Base-by-base conservation (phyloP, 2,329 filamentous ascomycete genomes). In the Mollisia scopiformis region DNA sequence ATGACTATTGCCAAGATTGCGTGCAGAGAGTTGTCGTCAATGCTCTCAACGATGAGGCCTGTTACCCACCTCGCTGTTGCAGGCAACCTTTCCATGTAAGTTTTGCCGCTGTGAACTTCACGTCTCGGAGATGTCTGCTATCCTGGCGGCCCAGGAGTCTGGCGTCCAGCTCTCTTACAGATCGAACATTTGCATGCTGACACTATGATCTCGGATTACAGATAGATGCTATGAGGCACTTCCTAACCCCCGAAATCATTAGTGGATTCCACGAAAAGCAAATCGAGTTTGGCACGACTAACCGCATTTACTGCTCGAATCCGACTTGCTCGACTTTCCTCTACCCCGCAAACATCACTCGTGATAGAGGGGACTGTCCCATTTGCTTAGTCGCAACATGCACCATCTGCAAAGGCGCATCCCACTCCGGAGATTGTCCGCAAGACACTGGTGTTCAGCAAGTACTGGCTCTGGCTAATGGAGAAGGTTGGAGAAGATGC, bases 401-500 rank as follows among this genome's bases (percentile, higher is more conserved):
- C 21, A 43, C 39, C 16, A 43, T 43, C 16, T 43, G 39, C 16
- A 43, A 43, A 43, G 39, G 39, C 16, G 16, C 39, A 43, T 64
- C 71, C 0, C 84, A 87, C 60, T 8, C 51, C 0, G 76, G 74
- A 0, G 78, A 82, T 13, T 87, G 84, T 59, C 78, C 79, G 0
- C 30, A 77, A 0, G 81, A 86, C 37, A 54, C 64, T 0, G 66
- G 68, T 0, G 60, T 39, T 25, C 46, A 51, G 76, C 0, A 72
- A 79, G 55, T 68, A 76, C 23, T 58, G 1, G 57, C 65, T 0
- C 46, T 80, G 1, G 82, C 80, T 0, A 57, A 62, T 0, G 56
- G 72, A 2, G 69, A 81, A 6, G 75, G 77, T 1, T 87, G 83
- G 84, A 78, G 82, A 68, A 73, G 76, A 2, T 87, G 84, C 59